Evolutionary conservation across 1,284 basidiomycete genomes (phyloP).

Genomic region (Boletus sp.): DNA sequence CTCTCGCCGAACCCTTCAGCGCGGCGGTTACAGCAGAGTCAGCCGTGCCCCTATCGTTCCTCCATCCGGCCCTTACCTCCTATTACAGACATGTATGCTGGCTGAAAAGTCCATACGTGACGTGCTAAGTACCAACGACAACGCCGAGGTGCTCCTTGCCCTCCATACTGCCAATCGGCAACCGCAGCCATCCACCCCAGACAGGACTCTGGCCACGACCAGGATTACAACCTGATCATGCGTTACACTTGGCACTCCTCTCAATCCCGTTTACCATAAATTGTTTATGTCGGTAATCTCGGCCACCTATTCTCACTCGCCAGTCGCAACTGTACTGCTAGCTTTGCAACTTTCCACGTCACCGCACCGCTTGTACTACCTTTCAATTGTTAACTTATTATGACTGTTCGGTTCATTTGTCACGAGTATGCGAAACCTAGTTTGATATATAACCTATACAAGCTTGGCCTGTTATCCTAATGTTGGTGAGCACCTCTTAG

Average conservation of each 20-base stretch:
- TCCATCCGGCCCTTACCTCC: neutral
- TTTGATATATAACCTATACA: neutral
- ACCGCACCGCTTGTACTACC: constrained; percentile 21
- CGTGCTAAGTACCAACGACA: constrained; percentile 65
- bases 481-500: neutral
- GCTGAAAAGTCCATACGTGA: constrained; percentile 65
- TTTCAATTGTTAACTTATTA: constrained; percentile 24
- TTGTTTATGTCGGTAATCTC: constrained; percentile 12
- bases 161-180: constrained; percentile 41
- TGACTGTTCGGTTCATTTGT: constrained; percentile 1
- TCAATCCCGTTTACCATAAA: constrained; percentile 9
- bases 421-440: constrained; percentile 4
- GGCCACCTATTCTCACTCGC: neutral
- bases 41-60: constrained; percentile 27
- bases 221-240: constrained; percentile 27
- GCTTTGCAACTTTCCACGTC: constrained; percentile 16
- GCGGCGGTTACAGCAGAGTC: constrained; percentile 72
- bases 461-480: neutral
- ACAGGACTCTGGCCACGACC: constrained; percentile 16
- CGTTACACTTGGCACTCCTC: neutral
- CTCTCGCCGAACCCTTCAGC: constrained; percentile 57
- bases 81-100: constrained; percentile 56
- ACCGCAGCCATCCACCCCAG: constrained; percentile 15
- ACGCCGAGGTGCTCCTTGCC: constrained; percentile 55
- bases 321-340: constrained; percentile 28